Evolutionary conservation across 2,329 filamentous ascomycete genomes (phyloP).

Genomic region (Hymenoscyphus repandus): DNA sequence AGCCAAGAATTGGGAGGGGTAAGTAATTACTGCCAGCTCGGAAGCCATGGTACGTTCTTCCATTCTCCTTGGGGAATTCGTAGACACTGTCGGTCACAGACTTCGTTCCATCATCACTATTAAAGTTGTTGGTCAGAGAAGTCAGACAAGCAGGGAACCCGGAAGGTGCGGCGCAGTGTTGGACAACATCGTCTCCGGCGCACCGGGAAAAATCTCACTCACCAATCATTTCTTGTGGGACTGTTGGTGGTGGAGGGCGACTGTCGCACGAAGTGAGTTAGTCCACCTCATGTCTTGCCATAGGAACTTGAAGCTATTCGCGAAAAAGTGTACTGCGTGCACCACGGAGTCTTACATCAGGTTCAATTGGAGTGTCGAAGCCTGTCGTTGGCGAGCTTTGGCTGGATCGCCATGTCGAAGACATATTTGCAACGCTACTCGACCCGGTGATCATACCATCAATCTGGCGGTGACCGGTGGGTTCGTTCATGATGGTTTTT

Average conservation of each 20-base stretch:
- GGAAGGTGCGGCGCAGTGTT: conserved; percentile 8
- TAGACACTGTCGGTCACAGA: conserved; percentile 14
- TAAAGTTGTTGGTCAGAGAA: not conserved
- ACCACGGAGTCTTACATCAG: conserved; percentile 16
- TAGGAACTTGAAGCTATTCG: not conserved
- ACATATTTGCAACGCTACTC: too few relatives aligned
- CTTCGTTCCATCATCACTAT: conserved; percentile 8
- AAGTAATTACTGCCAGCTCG: conserved; percentile 15
- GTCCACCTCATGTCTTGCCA: not conserved
- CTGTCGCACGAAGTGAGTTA: conserved; percentile 11
- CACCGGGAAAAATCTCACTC: conserved; percentile 11
- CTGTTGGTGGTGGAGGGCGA: conserved; percentile 9
- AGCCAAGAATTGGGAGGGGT: not conserved
- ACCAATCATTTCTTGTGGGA: conserved; percentile 17
- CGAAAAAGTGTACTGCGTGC: not conserved
- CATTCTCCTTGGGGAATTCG: conserved; percentile 24
- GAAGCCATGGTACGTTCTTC: conserved; percentile 27
- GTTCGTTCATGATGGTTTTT: too few relatives aligned
- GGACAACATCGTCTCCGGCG: conserved; percentile 20
- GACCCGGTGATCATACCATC: too few relatives aligned
- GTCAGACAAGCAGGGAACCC: conserved; percentile 1
- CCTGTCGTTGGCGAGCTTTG: conserved; percentile 7
- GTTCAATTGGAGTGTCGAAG: conserved; percentile 18
- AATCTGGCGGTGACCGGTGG: too few relatives aligned
- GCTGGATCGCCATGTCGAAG: not conserved